These are phyloP conservation scores for Mycena capillaripes DNA, from an alignment of 768 basidiomycete species.

Conservation along the genomic window DNA sequence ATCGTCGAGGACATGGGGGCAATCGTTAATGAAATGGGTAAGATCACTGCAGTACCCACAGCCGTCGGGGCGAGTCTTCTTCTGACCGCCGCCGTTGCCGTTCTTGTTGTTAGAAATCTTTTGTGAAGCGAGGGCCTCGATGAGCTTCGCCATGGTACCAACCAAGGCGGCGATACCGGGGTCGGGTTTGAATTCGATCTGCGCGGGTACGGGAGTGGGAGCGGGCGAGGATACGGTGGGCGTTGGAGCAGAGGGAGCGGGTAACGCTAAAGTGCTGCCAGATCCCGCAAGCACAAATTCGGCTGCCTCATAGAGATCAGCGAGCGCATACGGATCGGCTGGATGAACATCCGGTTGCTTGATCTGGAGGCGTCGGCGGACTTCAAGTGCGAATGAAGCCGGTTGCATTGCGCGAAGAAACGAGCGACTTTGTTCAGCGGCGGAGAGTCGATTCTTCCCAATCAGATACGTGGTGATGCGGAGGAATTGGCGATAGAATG, in stretches of 20 bases:
- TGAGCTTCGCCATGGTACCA: conserved; percentile 13
- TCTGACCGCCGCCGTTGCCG: background rate
- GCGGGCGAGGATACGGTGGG: background rate
- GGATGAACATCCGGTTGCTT: conserved; percentile 40
- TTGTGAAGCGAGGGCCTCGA: conserved; percentile 16
- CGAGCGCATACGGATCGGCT: conserved; percentile 41
- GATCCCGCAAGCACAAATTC: conserved; percentile 37
- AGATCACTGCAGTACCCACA: conserved; percentile 41
- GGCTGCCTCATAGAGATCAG: conserved; percentile 38
- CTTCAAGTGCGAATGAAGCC: background rate
- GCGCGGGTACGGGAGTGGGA: background rate
- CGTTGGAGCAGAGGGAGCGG: background rate
- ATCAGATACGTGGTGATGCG: conserved; percentile 41
- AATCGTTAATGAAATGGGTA: conserved; percentile 41
- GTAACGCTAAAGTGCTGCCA: background rate
- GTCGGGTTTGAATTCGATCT: conserved; percentile 19
- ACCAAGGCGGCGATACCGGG: conserved; percentile 18
- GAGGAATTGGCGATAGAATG: conserved; percentile 41
- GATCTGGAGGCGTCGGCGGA: conserved; percentile 37
- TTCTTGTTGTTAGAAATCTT: background rate
- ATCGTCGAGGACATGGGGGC: conserved; percentile 38
- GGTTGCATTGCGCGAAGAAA: conserved; percentile 36
- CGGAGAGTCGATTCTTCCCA: conserved; percentile 28
- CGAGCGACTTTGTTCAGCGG: conserved; percentile 38
- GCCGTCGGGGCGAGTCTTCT: background rate